Conservation (phyloP, 768 basidiomycete genomes). For the Xerocomellus amylosporus region DNA sequence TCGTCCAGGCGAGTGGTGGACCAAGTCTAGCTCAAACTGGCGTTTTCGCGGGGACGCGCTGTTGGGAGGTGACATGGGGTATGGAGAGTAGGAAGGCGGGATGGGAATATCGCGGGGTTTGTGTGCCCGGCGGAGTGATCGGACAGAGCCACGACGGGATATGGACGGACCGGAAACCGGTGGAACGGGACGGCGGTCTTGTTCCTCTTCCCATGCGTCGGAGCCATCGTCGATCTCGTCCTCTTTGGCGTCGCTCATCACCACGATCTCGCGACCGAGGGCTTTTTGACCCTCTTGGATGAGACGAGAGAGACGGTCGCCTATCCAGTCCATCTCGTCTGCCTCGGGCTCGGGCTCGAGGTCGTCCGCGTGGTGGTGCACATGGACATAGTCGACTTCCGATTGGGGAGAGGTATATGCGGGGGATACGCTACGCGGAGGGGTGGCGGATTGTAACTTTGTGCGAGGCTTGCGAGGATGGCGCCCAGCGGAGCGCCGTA, state of each 20-base stretch:
- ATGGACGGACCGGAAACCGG: constrained; percentile 13
- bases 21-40: constrained; percentile 28
- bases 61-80: constrained; percentile 26
- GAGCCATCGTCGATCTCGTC: constrained; percentile 77
- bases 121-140: constrained; percentile 23
- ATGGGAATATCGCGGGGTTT: constrained; percentile 25
- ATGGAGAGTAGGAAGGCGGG: constrained; percentile 29
- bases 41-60: constrained; percentile 36
- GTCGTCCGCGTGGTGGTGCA: constrained; percentile 30
- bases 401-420: constrained; percentile 33
- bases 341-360: constrained; percentile 40
- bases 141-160: constrained; percentile 29
- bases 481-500: constrained; percentile 36
- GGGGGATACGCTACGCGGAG: constrained; percentile 30
- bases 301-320: constrained; percentile 60
- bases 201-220: constrained; percentile 74
- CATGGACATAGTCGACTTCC: constrained; percentile 43
- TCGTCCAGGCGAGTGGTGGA: constrained; percentile 24
- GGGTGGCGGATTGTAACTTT: constrained; percentile 21
- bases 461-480: constrained; percentile 36
- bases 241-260: constrained; percentile 69
- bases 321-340: constrained; percentile 79
- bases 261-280: constrained; percentile 72
- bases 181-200: neutral
- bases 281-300: constrained; percentile 81